Evolutionary conservation across 768 basidiomycete genomes (phyloP).

Genomic region (Rubroboletus pulcherrimus): DNA sequence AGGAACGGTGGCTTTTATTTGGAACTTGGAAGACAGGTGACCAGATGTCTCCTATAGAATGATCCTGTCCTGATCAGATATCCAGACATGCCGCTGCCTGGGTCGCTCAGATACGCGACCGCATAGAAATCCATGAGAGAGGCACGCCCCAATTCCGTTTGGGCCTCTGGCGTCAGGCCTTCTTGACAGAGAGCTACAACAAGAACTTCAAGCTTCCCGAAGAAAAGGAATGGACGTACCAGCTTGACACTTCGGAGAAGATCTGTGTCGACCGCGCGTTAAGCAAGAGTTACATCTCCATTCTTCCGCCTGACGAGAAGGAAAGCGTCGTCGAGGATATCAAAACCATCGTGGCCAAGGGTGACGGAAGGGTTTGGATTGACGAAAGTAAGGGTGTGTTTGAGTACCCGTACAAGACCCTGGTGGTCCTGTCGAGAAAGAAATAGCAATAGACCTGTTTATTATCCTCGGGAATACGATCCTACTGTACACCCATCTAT

Average conservation of each 20-base stretch:
- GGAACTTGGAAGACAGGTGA: slow-evolving; percentile 88
- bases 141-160: slow-evolving; percentile 83
- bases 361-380: slow-evolving; percentile 70
- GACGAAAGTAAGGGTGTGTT: slow-evolving; percentile 70
- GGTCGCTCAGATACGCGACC: slow-evolving; percentile 69
- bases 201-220: slow-evolving; percentile 55
- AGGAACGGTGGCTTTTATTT: slow-evolving; percentile 72
- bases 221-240: slow-evolving; percentile 53
- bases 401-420: slow-evolving; percentile 75
- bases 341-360: slow-evolving; percentile 50
- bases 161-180: slow-evolving; percentile 68
- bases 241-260: slow-evolving; percentile 50
- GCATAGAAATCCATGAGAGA: slow-evolving; percentile 62
- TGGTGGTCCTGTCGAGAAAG: slow-evolving; percentile 50
- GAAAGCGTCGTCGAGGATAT: slow-evolving; percentile 48
- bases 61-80: background rate
- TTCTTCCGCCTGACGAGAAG: slow-evolving; percentile 57
- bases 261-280: slow-evolving; percentile 60
- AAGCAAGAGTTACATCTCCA: slow-evolving; percentile 84
- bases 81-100: slow-evolving; percentile 58
- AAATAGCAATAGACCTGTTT: slow-evolving; percentile 25
- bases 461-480: background rate
- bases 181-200: slow-evolving; percentile 59
- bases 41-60: background rate
- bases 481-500: background rate